These are phyloP conservation scores for Naegleria lovaniensis DNA, from an alignment of 208 protist genomes.

Conservation along the genomic window DNA sequence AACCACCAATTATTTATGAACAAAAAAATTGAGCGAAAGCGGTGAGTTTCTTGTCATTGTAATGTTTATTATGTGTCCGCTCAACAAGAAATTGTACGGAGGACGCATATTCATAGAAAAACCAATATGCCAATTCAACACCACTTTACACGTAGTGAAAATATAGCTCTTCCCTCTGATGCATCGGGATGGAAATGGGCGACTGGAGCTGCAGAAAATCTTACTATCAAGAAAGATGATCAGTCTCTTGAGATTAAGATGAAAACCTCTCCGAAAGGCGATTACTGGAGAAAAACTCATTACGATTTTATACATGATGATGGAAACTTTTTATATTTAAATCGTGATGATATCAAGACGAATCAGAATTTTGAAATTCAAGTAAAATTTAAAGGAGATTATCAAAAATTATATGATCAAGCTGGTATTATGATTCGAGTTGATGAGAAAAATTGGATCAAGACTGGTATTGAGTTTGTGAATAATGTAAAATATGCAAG, in stretches of 20 bases:
- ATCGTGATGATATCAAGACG: neutral
- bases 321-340: slow-evolving; percentile 8
- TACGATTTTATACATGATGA: slow-evolving; percentile 4
- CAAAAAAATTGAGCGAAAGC: no score
- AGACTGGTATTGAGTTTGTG: slow-evolving; percentile 16
- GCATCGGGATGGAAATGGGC: neutral
- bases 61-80: no score
- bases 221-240: neutral
- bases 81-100: no score
- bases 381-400: neutral
- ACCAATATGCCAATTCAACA: no score
- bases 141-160: no score
- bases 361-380: neutral
- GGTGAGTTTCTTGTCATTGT: no score
- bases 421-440: neutral
- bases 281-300: slow-evolving; percentile 13
- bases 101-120: no score
- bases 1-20: no score
- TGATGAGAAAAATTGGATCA: neutral
- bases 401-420: slow-evolving; percentile 26
- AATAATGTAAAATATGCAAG: neutral
- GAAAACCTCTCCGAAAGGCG: neutral
- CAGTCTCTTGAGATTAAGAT: neutral
- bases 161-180: no score
- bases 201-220: neutral